Conservation (phyloP, 345 rosid genomes). For the Brassica carinata region DNA sequence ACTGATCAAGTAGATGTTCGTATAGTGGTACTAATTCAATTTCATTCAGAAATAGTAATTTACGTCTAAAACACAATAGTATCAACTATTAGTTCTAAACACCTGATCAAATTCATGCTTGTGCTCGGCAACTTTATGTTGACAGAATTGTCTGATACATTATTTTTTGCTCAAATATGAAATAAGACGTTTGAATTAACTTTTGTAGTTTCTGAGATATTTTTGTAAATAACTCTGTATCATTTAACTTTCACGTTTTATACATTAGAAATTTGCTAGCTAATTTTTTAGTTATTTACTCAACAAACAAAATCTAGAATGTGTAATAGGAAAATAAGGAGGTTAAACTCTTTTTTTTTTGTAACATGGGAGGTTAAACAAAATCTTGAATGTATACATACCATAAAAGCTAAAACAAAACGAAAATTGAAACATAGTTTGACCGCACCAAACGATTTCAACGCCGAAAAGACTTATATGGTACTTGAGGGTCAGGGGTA, state of each 20-base stretch:
- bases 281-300: not conserved
- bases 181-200: not conserved
- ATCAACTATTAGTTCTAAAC: not conserved
- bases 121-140: not conserved
- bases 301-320: not conserved
- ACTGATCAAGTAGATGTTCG: not conserved
- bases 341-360: too few relatives aligned
- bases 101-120: not conserved
- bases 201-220: not conserved
- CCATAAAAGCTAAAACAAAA: not conserved
- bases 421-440: not conserved
- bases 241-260: not conserved
- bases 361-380: too few relatives aligned
- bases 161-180: not conserved
- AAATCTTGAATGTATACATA: not conserved
- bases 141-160: not conserved
- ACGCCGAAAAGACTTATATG: not conserved
- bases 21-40: not conserved
- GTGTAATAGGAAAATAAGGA: not conserved
- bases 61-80: not conserved
- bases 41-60: too few relatives aligned
- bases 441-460: not conserved
- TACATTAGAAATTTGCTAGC: not conserved
- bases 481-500: not conserved
- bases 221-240: not conserved